Conservation (phyloP, 2,329 filamentous ascomycete genomes). For the Paramyrothecium sp. region DNA sequence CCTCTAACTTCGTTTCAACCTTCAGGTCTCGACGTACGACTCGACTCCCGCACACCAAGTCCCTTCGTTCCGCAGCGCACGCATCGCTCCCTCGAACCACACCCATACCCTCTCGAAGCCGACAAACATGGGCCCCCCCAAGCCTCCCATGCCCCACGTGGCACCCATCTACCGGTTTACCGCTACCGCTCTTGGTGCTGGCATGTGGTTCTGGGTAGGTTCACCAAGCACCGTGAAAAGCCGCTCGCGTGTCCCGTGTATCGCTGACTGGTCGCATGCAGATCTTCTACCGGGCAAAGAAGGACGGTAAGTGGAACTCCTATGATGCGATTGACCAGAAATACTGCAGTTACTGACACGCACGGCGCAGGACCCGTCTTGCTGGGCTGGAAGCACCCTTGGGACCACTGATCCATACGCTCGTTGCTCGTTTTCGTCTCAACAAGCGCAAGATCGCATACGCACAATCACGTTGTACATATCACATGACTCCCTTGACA, state of each 20-base stretch:
- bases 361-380: conserved; percentile 62
- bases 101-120: conserved; percentile 10
- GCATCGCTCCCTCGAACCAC: not conserved
- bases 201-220: conserved; percentile 99
- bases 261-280: conserved; percentile 33
- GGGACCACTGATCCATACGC: conserved; percentile 68
- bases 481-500: conserved; percentile 2
- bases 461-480: not conserved
- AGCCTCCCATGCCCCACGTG: conserved; percentile 47
- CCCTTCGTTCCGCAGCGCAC: too few relatives aligned
- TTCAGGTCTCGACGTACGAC: too few relatives aligned
- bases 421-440: too few relatives aligned
- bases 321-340: not conserved
- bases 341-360: not conserved
- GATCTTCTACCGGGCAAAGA: conserved; percentile 95
- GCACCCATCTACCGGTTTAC: conserved; percentile 74
- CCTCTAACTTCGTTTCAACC: too few relatives aligned
- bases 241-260: not conserved
- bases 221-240: not conserved
- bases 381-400: conserved; percentile 92
- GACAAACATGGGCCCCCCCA: conserved; percentile 31
- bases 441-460: too few relatives aligned
- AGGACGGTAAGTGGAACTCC: conserved; percentile 65
- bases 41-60: too few relatives aligned
- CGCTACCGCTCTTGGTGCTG: conserved; percentile 83